Base-by-base conservation (phyloP, 805 yeast genomes). In the Candida ficus region DNA sequence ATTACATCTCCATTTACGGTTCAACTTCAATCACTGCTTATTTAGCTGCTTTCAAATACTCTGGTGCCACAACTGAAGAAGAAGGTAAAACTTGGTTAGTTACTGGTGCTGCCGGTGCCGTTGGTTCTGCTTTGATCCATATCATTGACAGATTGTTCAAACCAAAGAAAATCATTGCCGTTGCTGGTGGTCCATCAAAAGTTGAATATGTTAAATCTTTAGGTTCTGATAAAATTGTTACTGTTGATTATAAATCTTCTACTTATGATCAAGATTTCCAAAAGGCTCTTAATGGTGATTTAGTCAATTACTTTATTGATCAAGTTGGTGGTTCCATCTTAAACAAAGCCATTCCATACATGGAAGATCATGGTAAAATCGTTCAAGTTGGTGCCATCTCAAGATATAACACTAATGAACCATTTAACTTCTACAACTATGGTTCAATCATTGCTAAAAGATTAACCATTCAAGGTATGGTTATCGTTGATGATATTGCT, bases 31-130 rank as follows among this genome's bases (percentile, higher is more conserved):
- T 78, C 44, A 80, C 87, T 22, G 83, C 86, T 1, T 79, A 76
- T 62, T 63, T 71, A 46, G 79, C 79, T 11, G 66, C 78, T 41
- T 61, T 56, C 44, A 68, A 69, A 29, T 67, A 76, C 41, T 79
- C 78, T n/a, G 60, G 67, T 33, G 57, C 77, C 42, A 54, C 61
- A 40, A 64, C 61, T 17, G 67, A 67, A 19, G 63, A 60, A 21
- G 57, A 56, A 22, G 63, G 58, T 13, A 77, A 78, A 51, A 63
- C 68, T 7, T 65, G 75, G 48, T 60, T 78, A 33, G 63, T 80
- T 33, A 73, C 80, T 16, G 86, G 84, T 42, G 87, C 87, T 12
- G 72, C 81, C 7, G 88, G 88, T 45, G 84, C 85, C n/a, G 80
- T 81, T n/a, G 87, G 87, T 12, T 69, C 76, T 20, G 60, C 70